Base-by-base conservation (phyloP, 352 stramenopile genomes). In the Pythium folliculosum region DNA sequence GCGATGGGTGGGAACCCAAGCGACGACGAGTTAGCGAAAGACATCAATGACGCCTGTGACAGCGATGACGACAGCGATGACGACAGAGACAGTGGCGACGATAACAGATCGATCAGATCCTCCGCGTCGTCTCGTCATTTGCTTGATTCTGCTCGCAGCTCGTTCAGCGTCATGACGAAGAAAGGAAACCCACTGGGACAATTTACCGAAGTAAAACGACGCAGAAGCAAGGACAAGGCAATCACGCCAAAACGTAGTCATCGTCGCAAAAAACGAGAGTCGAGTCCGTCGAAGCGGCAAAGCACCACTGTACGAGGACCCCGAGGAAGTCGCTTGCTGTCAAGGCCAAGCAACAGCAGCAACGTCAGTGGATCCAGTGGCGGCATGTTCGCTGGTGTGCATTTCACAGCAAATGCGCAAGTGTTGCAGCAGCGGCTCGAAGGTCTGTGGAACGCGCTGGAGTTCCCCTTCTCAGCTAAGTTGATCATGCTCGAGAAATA, bases 401-500 rank as follows among this genome's bases (percentile, higher is more conserved):
- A 65, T 19, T 66, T 75, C 21, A 78, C 74, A 9, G 67, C 71
- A 5, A 82, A 84, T 23, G 79, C 81, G 0, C 60, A 84, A 19
- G 73, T 70, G 45, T 64, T 92, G 19, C 81, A 90, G 53, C 45
- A 67, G 44, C 84, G 81, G 3, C 60, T 92, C 2, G 84, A 92
- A 57, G 69, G 73, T 14, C 64, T 92, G 17, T 92, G 81, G 80
- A 58, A 57, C 7, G 69, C 63, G 22, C 69, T 92, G 30, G 81
- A 87, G 43, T 87, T 92, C 25, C 81, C 84, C 2, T 92, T 86
- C 45, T 86, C 78, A 4, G 67, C 75, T 45, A 84, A 84, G 47
- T 62, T 92, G 23, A 38, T 72, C 12, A 92, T 92, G 84, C 69
- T 89, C 22, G 81, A 90, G 45, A 85, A 85, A 23, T 77, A 87